These are phyloP conservation scores for Cicer cuneatum DNA, from an alignment of 306 rosid species.

Conservation along the genomic window DNA sequence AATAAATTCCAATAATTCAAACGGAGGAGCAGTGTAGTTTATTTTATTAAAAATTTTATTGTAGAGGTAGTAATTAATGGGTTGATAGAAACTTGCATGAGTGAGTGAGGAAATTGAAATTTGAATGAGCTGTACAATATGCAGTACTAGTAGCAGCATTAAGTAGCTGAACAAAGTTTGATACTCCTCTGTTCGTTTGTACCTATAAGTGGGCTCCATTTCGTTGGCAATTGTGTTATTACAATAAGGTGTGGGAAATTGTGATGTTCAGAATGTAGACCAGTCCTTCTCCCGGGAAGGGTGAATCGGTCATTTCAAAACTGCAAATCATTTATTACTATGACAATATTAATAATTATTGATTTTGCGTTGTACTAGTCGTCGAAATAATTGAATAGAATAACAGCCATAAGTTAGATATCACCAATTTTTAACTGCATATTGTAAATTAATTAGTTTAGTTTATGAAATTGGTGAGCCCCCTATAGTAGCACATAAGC, in stretches of 20 bases:
- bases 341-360: conserved; percentile 31
- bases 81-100: conserved; percentile 42
- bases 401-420: conserved; percentile 42
- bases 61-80: conserved; percentile 6
- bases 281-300: conserved; percentile 40
- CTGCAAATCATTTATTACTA: conserved; percentile 40
- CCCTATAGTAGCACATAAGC: too few species aligned
- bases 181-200: conserved; percentile 43
- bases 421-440: too few species aligned
- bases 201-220: conserved; percentile 58
- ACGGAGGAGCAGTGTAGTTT: too few species aligned
- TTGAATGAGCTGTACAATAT: conserved; percentile 41
- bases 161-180: conserved; percentile 47
- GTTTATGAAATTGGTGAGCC: too few species aligned
- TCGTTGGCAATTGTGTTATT: conserved; percentile 41
- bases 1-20: too few species aligned
- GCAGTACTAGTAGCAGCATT: conserved; percentile 36
- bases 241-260: conserved; percentile 49
- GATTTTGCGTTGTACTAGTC: conserved; percentile 23
- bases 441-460: too few species aligned
- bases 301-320: conserved; percentile 36
- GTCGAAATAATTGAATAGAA: conserved; percentile 27
- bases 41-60: background rate
- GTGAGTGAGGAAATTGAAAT: conserved; percentile 32
- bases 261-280: conserved; percentile 54